Base-by-base conservation (phyloP, 2,329 filamentous ascomycete genomes). In the Ambrosiella xylebori region DNA sequence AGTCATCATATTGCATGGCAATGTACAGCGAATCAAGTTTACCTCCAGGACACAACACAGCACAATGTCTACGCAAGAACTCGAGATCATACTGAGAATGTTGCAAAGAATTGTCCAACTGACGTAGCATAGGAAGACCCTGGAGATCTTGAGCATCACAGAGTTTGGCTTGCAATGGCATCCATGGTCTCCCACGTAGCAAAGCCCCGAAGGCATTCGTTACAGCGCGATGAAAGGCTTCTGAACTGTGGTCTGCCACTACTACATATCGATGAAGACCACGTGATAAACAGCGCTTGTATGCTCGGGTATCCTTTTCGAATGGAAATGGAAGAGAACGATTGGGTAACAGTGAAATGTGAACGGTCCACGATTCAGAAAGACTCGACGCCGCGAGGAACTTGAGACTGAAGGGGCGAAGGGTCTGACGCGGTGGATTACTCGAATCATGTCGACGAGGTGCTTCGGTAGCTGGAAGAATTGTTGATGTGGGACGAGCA, bases 1-100 rank as follows among this genome's bases (percentile, higher is more conserved):
- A 68, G 6, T 73, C 75, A 58, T 77, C 73, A 5, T 71, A 64
- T 11, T 71, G 68, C 76, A 80, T 77, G 58, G 78, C 76, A 59
- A 82, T 79, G 63, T 82, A 82, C 12, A 82, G 66, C 17, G 78
- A 79, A 63, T 80, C 76, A 27, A 80, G 75, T 62, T 75, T 77
- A 49, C 78, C 79, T 57, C 71, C 73, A 2, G 70, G 68, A 52
- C 79, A 75, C 54, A 74, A 71, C 2, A 80, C 76, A n/a, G 77
- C 79, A 62, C 78, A 81, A 65, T 80, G 69, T 45, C 70, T 65
- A 35, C 70, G 71, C 35, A 82, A 68, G 58, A 81, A 81, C 7
- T 74, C 71, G 51, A 72, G 66, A 63, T 79, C 73, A 62, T 75
- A 79, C 17, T 69, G 66, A 19, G 64, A 63, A 50, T 71, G 68